Percentiles rank a stretch among this genome's conserved stretches.
phyloP scores from a whole-genome alignment of 2,329 filamentous ascomycete genomes.

The Ophiostoma sp. region DNA sequence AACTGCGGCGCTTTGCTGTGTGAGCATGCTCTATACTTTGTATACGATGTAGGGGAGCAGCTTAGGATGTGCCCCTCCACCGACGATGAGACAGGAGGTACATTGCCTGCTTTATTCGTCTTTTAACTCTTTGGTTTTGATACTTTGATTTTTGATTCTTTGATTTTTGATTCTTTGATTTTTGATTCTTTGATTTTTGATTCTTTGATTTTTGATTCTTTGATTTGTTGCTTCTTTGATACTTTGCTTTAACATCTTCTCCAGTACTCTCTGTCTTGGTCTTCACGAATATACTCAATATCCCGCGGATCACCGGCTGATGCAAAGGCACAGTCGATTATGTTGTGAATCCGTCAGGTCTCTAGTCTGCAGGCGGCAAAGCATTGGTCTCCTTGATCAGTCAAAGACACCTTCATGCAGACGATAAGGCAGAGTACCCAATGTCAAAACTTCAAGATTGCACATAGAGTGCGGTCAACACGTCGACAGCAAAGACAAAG shows the following conservation, averaged over 20 bases:
- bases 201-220: too few relatives aligned
- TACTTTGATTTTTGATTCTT: too few relatives aligned
- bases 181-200: too few relatives aligned
- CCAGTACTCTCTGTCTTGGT: too few relatives aligned
- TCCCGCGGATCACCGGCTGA: background rate
- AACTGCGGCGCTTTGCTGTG: background rate
- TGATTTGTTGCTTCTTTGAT: too few relatives aligned
- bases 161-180: too few relatives aligned
- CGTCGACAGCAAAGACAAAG: background rate
- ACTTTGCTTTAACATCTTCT: too few relatives aligned
- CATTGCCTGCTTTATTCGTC: background rate
- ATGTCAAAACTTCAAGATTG: background rate
- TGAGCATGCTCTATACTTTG: background rate
- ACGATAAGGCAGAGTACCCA: background rate
- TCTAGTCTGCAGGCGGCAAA: background rate
- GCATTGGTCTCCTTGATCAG: background rate
- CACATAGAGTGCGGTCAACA: background rate
- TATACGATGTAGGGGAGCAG: background rate
- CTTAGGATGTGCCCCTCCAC: background rate
- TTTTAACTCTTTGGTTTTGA: too few relatives aligned
- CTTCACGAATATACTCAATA: background rate
- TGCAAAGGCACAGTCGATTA: background rate
- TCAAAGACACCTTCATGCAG: background rate
- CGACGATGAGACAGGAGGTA: background rate
- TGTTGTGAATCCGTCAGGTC: background rate